Percentiles rank a stretch among this genome's conserved stretches.
phyloP scores from a whole-genome alignment of 306 rosid species.

The Hippophae tibetana region DNA sequence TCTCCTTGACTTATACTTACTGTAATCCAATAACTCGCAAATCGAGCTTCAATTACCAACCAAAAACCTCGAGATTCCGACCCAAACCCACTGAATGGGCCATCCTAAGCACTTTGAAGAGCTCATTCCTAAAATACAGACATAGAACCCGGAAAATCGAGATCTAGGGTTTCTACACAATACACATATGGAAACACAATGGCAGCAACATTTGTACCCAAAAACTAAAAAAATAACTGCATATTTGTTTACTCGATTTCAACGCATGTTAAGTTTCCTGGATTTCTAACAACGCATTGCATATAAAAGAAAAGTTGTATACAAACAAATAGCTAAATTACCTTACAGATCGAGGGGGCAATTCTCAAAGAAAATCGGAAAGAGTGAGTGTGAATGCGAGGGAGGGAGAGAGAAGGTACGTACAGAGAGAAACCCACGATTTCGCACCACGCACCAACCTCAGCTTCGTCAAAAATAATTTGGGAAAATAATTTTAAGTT shows the following conservation, averaged over 20 bases:
- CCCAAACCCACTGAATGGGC: constrained; percentile 1
- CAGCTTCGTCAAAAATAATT: too few relatives aligned
- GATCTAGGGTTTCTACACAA: constrained; percentile 37
- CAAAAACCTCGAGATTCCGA: constrained; percentile 44
- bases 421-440: constrained; percentile 33
- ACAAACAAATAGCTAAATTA: constrained; percentile 1
- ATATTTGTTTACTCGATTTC: constrained; percentile 16
- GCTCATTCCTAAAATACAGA: constrained; percentile 18
- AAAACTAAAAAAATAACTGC: constrained; percentile 8
- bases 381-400: constrained; percentile 10
- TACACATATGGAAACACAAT: constrained; percentile 19
- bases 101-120: constrained; percentile 12
- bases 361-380: constrained; percentile 21
- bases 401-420: neutral
- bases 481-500: too few relatives aligned
- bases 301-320: neutral
- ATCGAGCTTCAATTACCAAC: constrained; percentile 22
- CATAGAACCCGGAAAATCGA: constrained; percentile 22
- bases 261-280: too few relatives aligned
- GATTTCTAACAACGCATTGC: constrained; percentile 25
- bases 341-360: constrained; percentile 34
- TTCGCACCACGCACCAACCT: constrained; percentile 49
- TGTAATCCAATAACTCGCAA: constrained; percentile 17
- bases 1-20: constrained; percentile 10
- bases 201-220: constrained; percentile 5